Base-by-base conservation (phyloP, 441 rosid species). In the Erodium moschatum region DNA sequence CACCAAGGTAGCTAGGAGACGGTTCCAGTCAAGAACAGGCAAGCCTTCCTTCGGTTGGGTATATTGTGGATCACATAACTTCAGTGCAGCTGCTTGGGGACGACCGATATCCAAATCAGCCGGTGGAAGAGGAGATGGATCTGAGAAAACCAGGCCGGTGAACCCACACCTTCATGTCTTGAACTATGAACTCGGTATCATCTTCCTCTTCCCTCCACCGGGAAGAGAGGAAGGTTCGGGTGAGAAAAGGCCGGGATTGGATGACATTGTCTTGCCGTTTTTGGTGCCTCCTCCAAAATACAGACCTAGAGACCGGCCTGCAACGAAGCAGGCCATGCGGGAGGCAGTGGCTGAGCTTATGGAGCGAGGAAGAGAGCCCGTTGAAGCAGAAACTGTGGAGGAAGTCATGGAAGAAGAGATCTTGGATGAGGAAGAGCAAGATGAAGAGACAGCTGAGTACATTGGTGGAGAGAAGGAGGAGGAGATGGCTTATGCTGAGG, bases 11-110 rank as follows among this genome's bases (percentile, higher is more conserved):
- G 77, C 72, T 62, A 60, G 63, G 13, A 87, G 95, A 81, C 82
- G 85, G 61, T 90, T 93, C 71, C 76, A 80, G 77, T 83, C 91
- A 21, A 73, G 69, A 74, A 70, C 72, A 48, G 80, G 75, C 35
- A 71, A 78, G 69, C 76, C 85, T 74, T 82, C 96, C 7, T 80
- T 69, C 70, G 97, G 98, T 60, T 93, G 97, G 97, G 86, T 90
- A 72, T 93, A 93, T 65, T 84, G 92, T 15, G 96, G 97, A 27
- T 93, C 98, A 38, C 98, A 90, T 81, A 93, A 90, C 74, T 88
- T 90, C 74, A 93, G 98, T 77, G 83, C 88, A 48, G 95, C 96
- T 72, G 97, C 98, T 13, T 93, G 98, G 97, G 98, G 98, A 69
- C 79, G 88, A 67, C 74, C 79, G 56, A 82, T 86, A 27, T 80